A percentile compares a stretch with the other conserved stretches of the same genome.
Evolutionary conservation across 2,329 filamentous ascomycete species (phyloP).

Genomic region (Cryphonectria nitschkei): DNA sequence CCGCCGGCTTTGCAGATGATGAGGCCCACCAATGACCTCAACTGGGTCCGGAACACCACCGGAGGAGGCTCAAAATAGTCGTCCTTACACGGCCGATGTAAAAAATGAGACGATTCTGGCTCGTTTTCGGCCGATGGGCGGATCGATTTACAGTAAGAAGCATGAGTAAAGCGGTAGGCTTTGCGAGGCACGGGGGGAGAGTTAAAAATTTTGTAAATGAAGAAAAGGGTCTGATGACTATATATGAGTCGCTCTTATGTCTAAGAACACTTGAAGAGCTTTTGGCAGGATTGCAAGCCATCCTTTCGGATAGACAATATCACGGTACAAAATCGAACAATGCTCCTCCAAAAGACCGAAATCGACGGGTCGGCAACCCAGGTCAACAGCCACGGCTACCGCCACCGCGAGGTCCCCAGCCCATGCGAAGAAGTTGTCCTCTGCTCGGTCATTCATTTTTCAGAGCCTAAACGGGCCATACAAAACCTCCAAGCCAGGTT

Average conservation of each 20-base stretch:
- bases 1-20: neutral
- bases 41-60: neutral
- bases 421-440: conserved; percentile 1
- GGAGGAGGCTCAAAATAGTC: neutral
- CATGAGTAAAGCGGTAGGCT: neutral
- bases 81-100: neutral
- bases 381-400: conserved; percentile 4
- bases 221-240: neutral
- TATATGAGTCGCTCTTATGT: neutral
- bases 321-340: neutral
- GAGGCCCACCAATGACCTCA: neutral
- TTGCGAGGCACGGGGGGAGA: neutral
- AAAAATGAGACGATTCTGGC: neutral
- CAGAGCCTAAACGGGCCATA: conserved; percentile 13
- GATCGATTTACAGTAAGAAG: neutral
- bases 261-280: no score
- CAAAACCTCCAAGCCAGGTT: conserved; percentile 1
- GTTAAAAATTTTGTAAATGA: neutral
- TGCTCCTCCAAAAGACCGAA: neutral
- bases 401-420: neutral
- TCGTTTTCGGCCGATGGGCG: neutral
- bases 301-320: no score
- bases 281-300: neutral
- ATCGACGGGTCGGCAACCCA: neutral
- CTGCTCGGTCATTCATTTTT: conserved; percentile 4